Evolutionary conservation across 2,329 filamentous ascomycete species (phyloP).

Genomic region (Aspergillus alliaceus): DNA sequence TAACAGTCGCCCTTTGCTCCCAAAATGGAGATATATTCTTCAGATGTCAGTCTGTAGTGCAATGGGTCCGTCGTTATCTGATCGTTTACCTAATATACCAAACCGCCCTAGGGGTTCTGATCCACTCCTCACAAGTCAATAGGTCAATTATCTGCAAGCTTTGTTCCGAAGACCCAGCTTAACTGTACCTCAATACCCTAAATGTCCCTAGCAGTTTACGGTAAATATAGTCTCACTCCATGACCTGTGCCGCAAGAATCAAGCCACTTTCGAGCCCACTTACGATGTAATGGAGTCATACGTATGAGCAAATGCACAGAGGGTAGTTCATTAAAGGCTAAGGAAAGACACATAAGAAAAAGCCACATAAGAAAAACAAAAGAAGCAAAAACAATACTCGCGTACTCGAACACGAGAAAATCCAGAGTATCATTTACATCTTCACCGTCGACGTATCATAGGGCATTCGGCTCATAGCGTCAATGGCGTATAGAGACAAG

Average conservation of each 20-base stretch:
- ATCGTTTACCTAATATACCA: conserved; percentile 19
- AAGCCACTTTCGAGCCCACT: not conserved
- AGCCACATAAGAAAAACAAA: conserved; percentile 8
- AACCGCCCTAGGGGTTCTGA: not conserved
- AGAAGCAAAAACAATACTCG: conserved; percentile 22
- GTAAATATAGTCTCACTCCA: not conserved
- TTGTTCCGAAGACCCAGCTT: not conserved
- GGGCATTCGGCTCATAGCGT: conserved; percentile 29
- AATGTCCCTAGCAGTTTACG: not conserved
- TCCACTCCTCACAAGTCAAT: not conserved
- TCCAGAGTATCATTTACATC: conserved; percentile 46
- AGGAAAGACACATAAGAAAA: conserved; percentile 15
- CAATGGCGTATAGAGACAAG: conserved; percentile 27
- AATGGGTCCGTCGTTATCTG: conserved; percentile 20
- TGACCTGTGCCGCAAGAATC: not conserved
- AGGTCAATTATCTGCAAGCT: not conserved
- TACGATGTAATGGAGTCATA: not conserved
- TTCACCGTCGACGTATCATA: conserved; percentile 32
- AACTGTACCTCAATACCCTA: not conserved
- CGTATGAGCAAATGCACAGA: not conserved
- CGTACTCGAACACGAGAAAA: conserved; percentile 36
- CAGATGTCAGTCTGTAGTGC: conserved; percentile 3
- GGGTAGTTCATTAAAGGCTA: conserved; percentile 24
- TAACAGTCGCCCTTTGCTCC: conserved; percentile 4
- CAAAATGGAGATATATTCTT: conserved; percentile 16